Evolutionary conservation across 2,329 filamentous ascomycete genomes (phyloP), one percentile per base, ranked within the genome.

Genomic region (Cladosporium colombiae): DNA sequence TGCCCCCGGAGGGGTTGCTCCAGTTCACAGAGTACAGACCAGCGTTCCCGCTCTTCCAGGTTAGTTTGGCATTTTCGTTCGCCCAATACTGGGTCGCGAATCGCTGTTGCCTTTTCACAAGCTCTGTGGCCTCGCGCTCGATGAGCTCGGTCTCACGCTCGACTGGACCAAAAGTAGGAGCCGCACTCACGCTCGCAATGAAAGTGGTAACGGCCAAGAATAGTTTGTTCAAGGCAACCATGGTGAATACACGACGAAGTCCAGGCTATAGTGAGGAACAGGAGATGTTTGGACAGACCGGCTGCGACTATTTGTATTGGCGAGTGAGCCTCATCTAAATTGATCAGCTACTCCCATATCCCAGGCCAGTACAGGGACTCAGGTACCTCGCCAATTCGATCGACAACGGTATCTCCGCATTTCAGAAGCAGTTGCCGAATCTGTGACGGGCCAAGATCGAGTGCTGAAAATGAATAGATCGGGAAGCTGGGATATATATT

Each of bases 1-100:
- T 69, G 35, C 65, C 66, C 50, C 65, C 66, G 23, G 53, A 61
- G 27, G 65, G 64, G 53, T 70, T 68, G 40, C 59, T 58, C 67
- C 67, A 70, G 65, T 66, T 68, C 61, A 68, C 67, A 25, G 67
- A 68, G 67, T 64, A 71, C 11, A 66, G 67, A 27, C 69, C 69
- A 31, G 68, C 66, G 29, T 57, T 58, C 64, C 58, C 66, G 33
- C 66, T 64, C 64, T 68, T 68, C 59, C 61, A 60, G 65, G 64
- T 67, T 3, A 66, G 40, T 46, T 65, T 66, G 57, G 67, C 64
- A 46, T 68, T 69, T 44, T 71, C 67, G 66, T 71, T 69, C 33
- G 68, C 67, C 57, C 66, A 64, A 55, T 70, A 70, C 53, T 70
- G 60, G 6, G 60, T 63, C 6, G 60, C 64, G 53, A 67, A 40